Evolutionary conservation across 768 basidiomycete species (phyloP).

Genomic region (Suillus weaverae): DNA sequence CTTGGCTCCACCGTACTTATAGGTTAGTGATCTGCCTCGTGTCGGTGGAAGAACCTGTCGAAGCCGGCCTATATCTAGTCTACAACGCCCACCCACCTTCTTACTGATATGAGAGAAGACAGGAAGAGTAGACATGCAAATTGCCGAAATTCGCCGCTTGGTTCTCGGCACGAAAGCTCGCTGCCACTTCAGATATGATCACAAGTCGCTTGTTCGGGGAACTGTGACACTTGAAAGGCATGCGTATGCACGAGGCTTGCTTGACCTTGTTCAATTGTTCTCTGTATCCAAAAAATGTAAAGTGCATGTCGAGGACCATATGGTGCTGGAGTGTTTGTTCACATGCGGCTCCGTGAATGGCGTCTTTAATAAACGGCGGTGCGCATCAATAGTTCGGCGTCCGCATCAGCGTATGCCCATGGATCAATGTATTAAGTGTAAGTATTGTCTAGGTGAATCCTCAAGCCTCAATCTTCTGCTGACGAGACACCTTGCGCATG

Average conservation of each 20-base stretch:
- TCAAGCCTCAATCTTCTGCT: conserved; percentile 13
- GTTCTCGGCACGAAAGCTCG: neutral
- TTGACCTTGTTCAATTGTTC: neutral
- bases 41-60: neutral
- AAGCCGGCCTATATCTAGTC: neutral
- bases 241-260: neutral
- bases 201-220: neutral
- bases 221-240: neutral
- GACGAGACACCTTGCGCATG: conserved; percentile 16
- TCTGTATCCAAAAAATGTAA: neutral
- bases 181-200: neutral
- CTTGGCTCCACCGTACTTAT: neutral
- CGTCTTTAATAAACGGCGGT: conserved; percentile 9
- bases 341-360: conserved; percentile 18
- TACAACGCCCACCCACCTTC: neutral
- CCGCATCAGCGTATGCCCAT: conserved; percentile 1
- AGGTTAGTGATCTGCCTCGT: conserved; percentile 2
- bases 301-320: neutral
- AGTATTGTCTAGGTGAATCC: conserved; percentile 2
- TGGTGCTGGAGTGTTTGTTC: conserved; percentile 4
- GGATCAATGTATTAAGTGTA: neutral
- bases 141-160: conserved; percentile 1
- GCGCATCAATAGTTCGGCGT: neutral
- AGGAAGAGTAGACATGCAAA: neutral
- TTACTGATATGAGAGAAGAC: neutral